phyloP scores from a whole-genome alignment of 1,139 yeast species.

The Debaryomycetaceae sp. region DNA sequence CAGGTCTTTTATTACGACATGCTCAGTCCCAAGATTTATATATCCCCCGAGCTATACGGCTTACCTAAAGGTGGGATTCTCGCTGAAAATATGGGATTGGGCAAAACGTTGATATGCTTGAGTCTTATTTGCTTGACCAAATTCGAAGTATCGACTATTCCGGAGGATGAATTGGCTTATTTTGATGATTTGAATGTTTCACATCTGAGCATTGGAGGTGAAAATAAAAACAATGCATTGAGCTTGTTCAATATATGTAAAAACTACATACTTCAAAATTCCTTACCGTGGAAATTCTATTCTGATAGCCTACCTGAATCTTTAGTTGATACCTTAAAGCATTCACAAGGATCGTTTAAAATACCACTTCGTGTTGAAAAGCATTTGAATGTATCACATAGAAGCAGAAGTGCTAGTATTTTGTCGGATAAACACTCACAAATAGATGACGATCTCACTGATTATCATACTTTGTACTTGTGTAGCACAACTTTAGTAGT shows the following conservation, averaged over 20 bases:
- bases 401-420: conserved; percentile 15
- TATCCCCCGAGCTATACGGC: conserved; percentile 36
- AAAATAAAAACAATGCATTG: conserved; percentile 2
- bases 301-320: conserved; percentile 40
- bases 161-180: conserved; percentile 27
- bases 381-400: conserved; percentile 16
- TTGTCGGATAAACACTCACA: conserved; percentile 9
- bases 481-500: conserved; percentile 57
- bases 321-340: conserved; percentile 31
- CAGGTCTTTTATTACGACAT: conserved; percentile 33
- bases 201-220: conserved; percentile 3
- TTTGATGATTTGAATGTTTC: conserved; percentile 10
- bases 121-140: conserved; percentile 58
- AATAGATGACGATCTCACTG: conserved; percentile 18
- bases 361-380: conserved; percentile 22
- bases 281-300: conserved; percentile 59
- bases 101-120: conserved; percentile 66
- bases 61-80: conserved; percentile 65
- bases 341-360: conserved; percentile 45
- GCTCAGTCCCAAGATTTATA: conserved; percentile 20
- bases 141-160: conserved; percentile 47
- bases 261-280: conserved; percentile 36
- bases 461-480: conserved; percentile 29
- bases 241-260: conserved; percentile 41
- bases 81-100: conserved; percentile 78